Evolutionary conservation across 2,329 filamentous ascomycete genomes (phyloP), one percentile per base, ranked within the genome.

Genomic region (Cytospora chrysosperma): DNA sequence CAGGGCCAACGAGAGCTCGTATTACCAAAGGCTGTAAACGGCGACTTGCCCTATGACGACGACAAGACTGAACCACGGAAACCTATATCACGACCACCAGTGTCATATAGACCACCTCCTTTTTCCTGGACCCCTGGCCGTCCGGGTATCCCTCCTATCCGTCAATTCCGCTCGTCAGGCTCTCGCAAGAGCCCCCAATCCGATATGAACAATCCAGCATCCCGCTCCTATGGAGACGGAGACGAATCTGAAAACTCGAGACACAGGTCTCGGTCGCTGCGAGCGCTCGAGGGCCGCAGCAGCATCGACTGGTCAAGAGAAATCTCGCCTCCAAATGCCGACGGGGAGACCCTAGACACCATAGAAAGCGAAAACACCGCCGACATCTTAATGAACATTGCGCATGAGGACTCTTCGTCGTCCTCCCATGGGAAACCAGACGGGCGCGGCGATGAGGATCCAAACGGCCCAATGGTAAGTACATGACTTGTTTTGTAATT

Each of bases 311-410:
- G 69, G 56, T 68, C 72, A 55, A 55, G 53, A 58, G 76, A 76
- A 28, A 74, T 75, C 68, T 77, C 78, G n/a, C 76, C 77, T 8
- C 75, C 77, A 24, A 73, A 78, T 63, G 77, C 78, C 1, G 78
- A 82, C 57, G 75, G 74, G 50, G 84, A 87, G 60, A 58, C 56
- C 26, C 52, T 58, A 4, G 61, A 86, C 61, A 59, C 55, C 40
- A 54, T 56, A 3, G 64, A 66, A 30, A 66, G 64, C 40, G 64
- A 66, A 50, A 64, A 63, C 57, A 83, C 79, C 4, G 82, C 82
- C 47, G 85, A 87, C 67, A 75, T 87, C 49, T 87, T 87, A 67
- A 78, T 87, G 65, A 81, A 78, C 60, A 86, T 87, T 64, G 84
- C 85, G 15, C 77, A 81, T 13, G 83, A 87, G 64, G 83, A 86